Base-by-base conservation (phyloP, 2,329 filamentous ascomycete genomes). In the Cercospora nicotianae region DNA sequence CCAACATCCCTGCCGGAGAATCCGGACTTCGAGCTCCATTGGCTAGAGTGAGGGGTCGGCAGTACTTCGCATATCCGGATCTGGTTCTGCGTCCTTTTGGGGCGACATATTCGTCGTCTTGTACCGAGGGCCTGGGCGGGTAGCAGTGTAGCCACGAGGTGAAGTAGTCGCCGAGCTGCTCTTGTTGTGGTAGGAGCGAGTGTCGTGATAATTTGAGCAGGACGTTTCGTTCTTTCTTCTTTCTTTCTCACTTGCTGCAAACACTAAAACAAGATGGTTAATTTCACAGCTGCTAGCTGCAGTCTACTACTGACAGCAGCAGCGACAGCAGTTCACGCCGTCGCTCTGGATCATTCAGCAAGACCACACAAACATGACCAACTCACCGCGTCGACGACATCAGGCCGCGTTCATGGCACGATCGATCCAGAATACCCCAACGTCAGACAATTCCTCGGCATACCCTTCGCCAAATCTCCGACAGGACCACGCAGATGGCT, bases 391-490 rank as follows among this genome's bases (percentile, higher is more conserved):
- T 55, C 63, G 2, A 68, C 67, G 18, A 68, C 51, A 20, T 68
- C 67, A 18, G 67, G 67, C 18, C 48, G 28, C 12, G 53, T 68
- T 0, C 63, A 66, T 6, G 67, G 67, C 28, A 65, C 42, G 10
- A 61, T 68, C 18, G 67, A 72, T 53, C 28, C 58, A 30, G 42
- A 30, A 10, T 30, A 66, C 13, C 68, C 66, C 6, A 69, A 68
- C 28, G 70, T 72, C 6, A 63, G 69, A 57, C 69, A 80, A 45
- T 80, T 77, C 61, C 65, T 80, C 18, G 79, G 78, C 18, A 77
- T 80, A 39, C 76, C 75, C 10, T 80, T 76, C 63, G 79, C 77
- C 1, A 70, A 76, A 67, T 73, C 78, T 16, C 78, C 79, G 9
- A 65, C 77, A 18, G 78, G 76, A 16, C 66, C 73, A 31, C 69